Evolutionary conservation across 2,329 filamentous ascomycete genomes (phyloP), one percentile per base, ranked within the genome.

Genomic region (Ciborinia camelliae): DNA sequence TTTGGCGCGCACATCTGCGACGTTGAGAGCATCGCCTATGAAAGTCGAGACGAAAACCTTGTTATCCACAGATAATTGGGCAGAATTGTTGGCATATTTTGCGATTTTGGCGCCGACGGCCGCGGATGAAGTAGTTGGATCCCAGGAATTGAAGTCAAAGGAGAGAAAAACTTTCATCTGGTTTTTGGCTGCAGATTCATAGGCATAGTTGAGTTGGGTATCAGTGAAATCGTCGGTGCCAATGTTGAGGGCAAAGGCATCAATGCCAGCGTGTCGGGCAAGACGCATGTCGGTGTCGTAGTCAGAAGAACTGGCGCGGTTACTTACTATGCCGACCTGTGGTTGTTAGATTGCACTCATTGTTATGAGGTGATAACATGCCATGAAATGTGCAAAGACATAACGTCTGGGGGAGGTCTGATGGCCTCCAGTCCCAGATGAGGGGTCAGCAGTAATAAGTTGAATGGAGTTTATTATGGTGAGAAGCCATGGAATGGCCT

Each of bases 21-120:
- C 76, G 48, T 68, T 70, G 0, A 76, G 66, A 0, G 80, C 81
- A 72, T 82, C 81, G 59, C 83, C 83, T 0, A 81, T 81, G 15
- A 79, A 81, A 3, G 82, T 81, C n/a, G 82, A 73, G 0, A 81
- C 77, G 65, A 77, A 75, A 55, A 71, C 68, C 28, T 78, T 73
- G 0, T 62, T 41, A 57, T 70, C 62, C 62, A 76, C 72, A 41
- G 72, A 74, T 39, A 77, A 73, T 30, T 79, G 75, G 0, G 76
- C 75, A 14, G 71, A 50, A 26, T 73, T 71, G 10, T 65, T 60
- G n/a, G 71, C 72, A 53, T 73, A 74, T 35, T 70, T 65, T 37
- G 73, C 70, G 41, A 76, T 70, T 35, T 68, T 71, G 3, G 65
- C 47, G 1, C 68, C 69, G 18, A 76, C 73, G 53, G 65, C 65